Evolutionary conservation across 1,284 basidiomycete species (phyloP).

Genomic region (Retiboletus flavoniger): DNA sequence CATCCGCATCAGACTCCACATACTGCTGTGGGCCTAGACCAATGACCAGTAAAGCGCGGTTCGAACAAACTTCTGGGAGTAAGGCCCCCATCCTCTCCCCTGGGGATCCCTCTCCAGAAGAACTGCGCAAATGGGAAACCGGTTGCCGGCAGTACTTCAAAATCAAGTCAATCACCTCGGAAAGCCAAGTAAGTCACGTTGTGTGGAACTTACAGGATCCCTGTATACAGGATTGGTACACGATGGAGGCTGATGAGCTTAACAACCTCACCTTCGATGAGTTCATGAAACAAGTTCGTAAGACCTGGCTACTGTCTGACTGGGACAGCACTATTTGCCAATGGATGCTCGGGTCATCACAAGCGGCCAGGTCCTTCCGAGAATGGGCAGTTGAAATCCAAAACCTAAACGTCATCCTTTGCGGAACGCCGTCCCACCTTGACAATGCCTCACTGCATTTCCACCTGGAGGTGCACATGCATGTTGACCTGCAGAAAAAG

Average conservation of each 20-base stretch:
- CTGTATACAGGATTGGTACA: conserved; percentile 7
- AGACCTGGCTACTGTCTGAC: background rate
- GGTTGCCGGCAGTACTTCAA: background rate
- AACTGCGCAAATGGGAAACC: background rate
- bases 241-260: background rate
- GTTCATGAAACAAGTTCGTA: background rate
- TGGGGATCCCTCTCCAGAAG: background rate
- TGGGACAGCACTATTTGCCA: background rate
- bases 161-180: background rate
- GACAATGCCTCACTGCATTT: background rate
- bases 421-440: background rate
- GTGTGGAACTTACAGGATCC: background rate
- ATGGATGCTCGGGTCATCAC: background rate
- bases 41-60: background rate
- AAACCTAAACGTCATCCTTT: conserved; percentile 5
- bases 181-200: background rate
- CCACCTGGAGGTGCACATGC: conserved; percentile 10
- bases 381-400: conserved; percentile 6
- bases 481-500: background rate
- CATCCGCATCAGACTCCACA: too few species aligned
- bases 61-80: background rate
- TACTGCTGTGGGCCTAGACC: too few species aligned
- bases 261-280: background rate
- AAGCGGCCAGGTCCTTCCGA: background rate
- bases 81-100: background rate